Evolutionary conservation across 2,329 filamentous ascomycete species (phyloP), one percentile per base, ranked within the genome.

Genomic region (Dactylellina parvicollis): DNA sequence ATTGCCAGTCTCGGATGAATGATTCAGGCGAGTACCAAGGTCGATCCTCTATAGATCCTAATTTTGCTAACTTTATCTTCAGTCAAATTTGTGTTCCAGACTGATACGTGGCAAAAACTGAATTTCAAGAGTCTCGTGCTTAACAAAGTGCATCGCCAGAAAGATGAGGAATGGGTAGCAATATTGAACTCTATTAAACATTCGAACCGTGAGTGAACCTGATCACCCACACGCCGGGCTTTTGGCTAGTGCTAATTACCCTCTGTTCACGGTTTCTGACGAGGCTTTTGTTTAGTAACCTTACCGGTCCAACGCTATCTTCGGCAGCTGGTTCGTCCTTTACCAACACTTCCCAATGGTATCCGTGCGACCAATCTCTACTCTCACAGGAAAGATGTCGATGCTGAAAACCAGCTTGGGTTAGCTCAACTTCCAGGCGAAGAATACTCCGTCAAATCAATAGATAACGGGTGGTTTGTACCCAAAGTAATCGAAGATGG

Each of bases 41-140:
- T 46, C 1, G 22, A 86, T 24, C 16, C 9, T 22, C 2, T 12
- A 14, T 10, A 18, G 10, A 40, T 10, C 4, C 16, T 14, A n/a
- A 26, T 2, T 34, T 22, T 7, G n/a, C 55, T 70, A 22, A 70
- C 24, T 12, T 22, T 4, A n/a, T 34, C 3, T 22, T 79, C 78
- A 12, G 83, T 89, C 8, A 87, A 86, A 75, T 89, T 86, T 85
- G 87, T 87, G 0, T 89, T 89, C 75, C 80, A 82, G 16, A 87
- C 85, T 75, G 65, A 79, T 1, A 83, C 83, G 0, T 90, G 87
- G 88, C 70, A 80, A 10, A 80, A 84, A 46, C 86, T 85, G 74
- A 75, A 83, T 1, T 88, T 89, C 76, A 78, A 77, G 1, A 82
- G 86, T 65, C 79, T 88, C 1, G 81, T 86, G 7, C 80, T 89